Base-by-base conservation (phyloP, 2,329 filamentous ascomycete genomes). In the Intubia oerlemansii region DNA sequence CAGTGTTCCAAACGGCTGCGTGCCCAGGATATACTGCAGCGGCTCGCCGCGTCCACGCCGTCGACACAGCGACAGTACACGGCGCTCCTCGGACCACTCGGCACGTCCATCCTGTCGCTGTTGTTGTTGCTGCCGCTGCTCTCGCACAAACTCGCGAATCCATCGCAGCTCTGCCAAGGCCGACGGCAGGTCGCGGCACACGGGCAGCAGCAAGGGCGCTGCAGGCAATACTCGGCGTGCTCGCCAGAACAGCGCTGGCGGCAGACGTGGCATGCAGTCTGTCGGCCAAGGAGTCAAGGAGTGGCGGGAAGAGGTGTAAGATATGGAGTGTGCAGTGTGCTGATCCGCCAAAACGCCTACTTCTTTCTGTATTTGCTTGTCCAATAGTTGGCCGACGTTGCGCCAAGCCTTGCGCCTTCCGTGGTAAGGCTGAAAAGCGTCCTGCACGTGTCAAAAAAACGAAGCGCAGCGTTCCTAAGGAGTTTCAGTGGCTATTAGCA, bases 11-110 rank as follows among this genome's bases (percentile, higher is more conserved):
- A 98, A 95, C 2, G 76, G 88, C 46, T 93, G 82, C 5, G 72
- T 71, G 4, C 82, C 82, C 2, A 98, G 54, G 14, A 95, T 61
- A 45, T 95, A 95, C 47, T 95, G 88, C 19, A 98, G 51, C 2
- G 88, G 88, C 33, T 71, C 64, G 1, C 81, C 81, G 7, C 46
- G 49, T 7, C 60, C 56, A 19, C 69, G 54, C 27, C 53, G 47
- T 4, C 46, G 47, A 36, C 62, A 67, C 6, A 71, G 46, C 2
- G 42, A 36, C 7, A 47, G 36, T 3, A 65, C 13, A 11, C 15
- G 25, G 10, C 16, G 14, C 21, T 5, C 24, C 18, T 15, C 23
- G n/a, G n/a, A n/a, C n/a, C n/a, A n/a, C n/a, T n/a, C n/a, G n/a
- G n/a, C 24, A 13, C 20, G 5, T 28, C 23, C 12, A 4, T 13